These are phyloP conservation scores for Somion occarium DNA, from an alignment of 1,284 basidiomycete species.

Conservation along the genomic window DNA sequence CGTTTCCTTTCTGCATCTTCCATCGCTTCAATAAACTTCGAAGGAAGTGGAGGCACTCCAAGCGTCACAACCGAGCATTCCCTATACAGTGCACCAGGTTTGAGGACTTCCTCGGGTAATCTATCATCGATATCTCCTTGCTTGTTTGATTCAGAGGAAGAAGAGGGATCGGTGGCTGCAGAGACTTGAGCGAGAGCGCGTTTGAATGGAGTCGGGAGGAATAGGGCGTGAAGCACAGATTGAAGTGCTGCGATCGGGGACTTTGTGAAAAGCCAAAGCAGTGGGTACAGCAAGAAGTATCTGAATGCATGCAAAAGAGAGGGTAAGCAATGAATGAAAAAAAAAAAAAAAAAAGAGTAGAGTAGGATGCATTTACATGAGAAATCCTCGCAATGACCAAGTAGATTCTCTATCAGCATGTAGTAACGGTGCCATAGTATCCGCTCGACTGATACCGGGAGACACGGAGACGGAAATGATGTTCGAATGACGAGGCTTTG, in stretches of 20 bases:
- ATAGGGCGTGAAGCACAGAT: slow-evolving; percentile 64
- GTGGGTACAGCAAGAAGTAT: slow-evolving; percentile 54
- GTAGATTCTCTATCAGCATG: slow-evolving; percentile 37
- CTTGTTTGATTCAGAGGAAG: slow-evolving; percentile 1
- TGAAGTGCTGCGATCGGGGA: slow-evolving; percentile 53
- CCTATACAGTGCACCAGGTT: slow-evolving; percentile 70
- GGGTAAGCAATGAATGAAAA: too few species aligned
- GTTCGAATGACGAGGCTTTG: slow-evolving; percentile 52
- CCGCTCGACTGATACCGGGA: slow-evolving; percentile 66
- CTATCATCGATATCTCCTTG: slow-evolving; percentile 8
- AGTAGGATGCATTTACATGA: slow-evolving; percentile 45
- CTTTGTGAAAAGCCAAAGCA: slow-evolving; percentile 61
- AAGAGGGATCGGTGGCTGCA: slow-evolving; percentile 20
- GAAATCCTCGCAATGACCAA: slow-evolving; percentile 37
- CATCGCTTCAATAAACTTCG: slow-evolving; percentile 13
- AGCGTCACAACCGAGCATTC: slow-evolving; percentile 63
- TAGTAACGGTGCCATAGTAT: slow-evolving; percentile 56
- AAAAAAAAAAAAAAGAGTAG: too few species aligned
- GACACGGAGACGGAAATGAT: slow-evolving; percentile 68
- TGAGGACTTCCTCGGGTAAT: slow-evolving; percentile 52
- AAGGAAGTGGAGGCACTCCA: slow-evolving; percentile 32
- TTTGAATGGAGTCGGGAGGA: slow-evolving; percentile 73
- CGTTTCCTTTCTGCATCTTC: slow-evolving; percentile 21
- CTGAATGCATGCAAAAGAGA: too few species aligned
- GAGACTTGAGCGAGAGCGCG: slow-evolving; percentile 28